Evolutionary conservation across 495 filamentous ascomycete species (phyloP), one percentile per base, ranked within the genome.

Genomic region (Acidiella bohemica): DNA sequence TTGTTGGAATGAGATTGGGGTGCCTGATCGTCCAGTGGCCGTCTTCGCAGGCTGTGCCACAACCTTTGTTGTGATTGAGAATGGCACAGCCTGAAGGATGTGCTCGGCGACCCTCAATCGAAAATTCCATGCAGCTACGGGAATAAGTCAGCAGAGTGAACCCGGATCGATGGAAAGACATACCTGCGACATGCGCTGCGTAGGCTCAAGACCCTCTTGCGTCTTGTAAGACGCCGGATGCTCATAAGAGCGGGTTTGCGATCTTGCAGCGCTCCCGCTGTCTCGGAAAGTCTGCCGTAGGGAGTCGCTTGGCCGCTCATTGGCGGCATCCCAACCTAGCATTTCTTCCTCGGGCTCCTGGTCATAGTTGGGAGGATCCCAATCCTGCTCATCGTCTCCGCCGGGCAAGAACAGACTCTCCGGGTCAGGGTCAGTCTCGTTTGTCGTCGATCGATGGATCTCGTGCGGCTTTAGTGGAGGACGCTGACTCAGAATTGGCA

Each of bases 41-140:
- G 66, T 93, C 41, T 80, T 76, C 3, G 87, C 84, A 19, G 87
- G 87, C 10, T 94, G 85, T 62, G 87, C 87, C 16, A 92, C 87
- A 11, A 92, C 76, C 49, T 94, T 84, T 78, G 62, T 86, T 26
- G 70, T 71, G 42, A 63, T 72, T 13, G 11, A 3, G 12, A 2
- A 14, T 10, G 14, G 17, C 12, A 16, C 2, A 16, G 37, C 4
- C 7, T 8, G 31, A 7, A 13, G 7, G 14, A 19, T 14, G 31
- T 9, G 16, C 31, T 17, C 8, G 13, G 13, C 5, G 19, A 17
- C 7, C n/a, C 22, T 53, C 39, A 53, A 33, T 65, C 64, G 47
- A 78, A 76, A 21, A 78, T 53, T 1, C 71, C 72, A 19, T 65
- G 70, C 31, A 73, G 63, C 63, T 74, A 49, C 4, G 18, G 16